Conservation (phyloP, 805 yeast genomes). For the Yarrowia sp. region DNA sequence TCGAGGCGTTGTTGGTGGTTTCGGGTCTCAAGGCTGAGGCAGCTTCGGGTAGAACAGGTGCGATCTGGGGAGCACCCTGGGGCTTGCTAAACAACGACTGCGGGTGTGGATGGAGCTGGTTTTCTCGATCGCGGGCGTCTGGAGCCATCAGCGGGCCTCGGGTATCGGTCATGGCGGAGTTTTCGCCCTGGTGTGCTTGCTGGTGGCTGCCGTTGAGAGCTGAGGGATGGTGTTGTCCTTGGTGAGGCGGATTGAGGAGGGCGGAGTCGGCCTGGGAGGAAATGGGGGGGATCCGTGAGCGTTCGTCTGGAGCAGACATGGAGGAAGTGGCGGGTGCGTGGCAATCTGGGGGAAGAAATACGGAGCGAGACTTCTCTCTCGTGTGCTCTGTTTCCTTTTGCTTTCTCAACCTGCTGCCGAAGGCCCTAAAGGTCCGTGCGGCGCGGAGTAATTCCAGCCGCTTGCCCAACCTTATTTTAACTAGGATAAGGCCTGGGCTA, state of each 20-base stretch:
- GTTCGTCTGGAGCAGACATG: slow-evolving; percentile 18
- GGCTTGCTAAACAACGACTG: slow-evolving; percentile 30
- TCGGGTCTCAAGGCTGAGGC: slow-evolving; percentile 1
- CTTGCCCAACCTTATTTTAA: slow-evolving; percentile 26
- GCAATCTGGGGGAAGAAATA: too few species aligned
- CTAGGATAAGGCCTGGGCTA: slow-evolving; percentile 19
- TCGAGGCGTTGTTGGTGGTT: neutral
- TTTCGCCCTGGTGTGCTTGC: slow-evolving; percentile 1
- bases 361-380: too few species aligned
- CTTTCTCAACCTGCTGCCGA: slow-evolving; percentile 28
- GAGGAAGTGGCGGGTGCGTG: too few species aligned
- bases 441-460: slow-evolving; percentile 40
- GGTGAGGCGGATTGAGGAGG: slow-evolving; percentile 3
- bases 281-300: neutral
- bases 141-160: slow-evolving; percentile 13
- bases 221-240: neutral
- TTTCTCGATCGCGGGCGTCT: slow-evolving; percentile 2
- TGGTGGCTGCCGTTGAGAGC: neutral
- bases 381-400: neutral
- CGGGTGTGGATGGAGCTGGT: neutral
- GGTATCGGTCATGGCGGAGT: slow-evolving; percentile 7
- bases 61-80: neutral
- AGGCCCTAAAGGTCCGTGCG: slow-evolving; percentile 35
- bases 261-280: slow-evolving; percentile 1
- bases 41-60: neutral